Evolutionary conservation across 2,329 filamentous ascomycete genomes (phyloP).

Genomic region (Neofusicoccum parvum): DNA sequence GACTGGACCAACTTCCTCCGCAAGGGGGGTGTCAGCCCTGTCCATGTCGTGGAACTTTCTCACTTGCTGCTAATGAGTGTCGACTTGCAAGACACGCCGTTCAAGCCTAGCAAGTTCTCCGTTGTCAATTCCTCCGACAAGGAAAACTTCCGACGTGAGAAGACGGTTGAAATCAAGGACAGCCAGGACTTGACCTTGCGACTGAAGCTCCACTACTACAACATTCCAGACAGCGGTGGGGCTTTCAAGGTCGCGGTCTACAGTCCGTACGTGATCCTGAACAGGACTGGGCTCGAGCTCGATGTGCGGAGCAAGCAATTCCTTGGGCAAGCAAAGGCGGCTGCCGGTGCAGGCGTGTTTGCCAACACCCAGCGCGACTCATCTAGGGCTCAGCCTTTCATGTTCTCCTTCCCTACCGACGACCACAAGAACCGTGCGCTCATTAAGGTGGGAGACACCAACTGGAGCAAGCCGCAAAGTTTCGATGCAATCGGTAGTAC

Average conservation of each 20-base stretch:
- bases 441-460: conserved; percentile 83
- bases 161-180: conserved; percentile 79
- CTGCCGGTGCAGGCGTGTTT: conserved; percentile 76
- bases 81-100: conserved; percentile 94
- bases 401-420: conserved; percentile 91
- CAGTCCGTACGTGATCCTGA: conserved; percentile 91
- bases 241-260: conserved; percentile 96
- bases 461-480: conserved; percentile 97
- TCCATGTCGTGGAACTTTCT: conserved; percentile 94
- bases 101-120: conserved; percentile 93
- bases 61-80: conserved; percentile 90
- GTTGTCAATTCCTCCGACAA: conserved; percentile 91
- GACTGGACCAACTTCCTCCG: conserved; percentile 98
- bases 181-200: conserved; percentile 76
- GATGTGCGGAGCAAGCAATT: conserved; percentile 87
- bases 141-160: conserved; percentile 86
- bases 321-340: conserved; percentile 77
- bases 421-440: conserved; percentile 90
- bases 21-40: conserved; percentile 94
- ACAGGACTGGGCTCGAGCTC: conserved; percentile 90
- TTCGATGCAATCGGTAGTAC: conserved; percentile 97
- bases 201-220: conserved; percentile 86
- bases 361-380: conserved; percentile 51
- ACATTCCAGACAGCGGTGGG: conserved; percentile 86
- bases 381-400: conserved; percentile 81